Evolutionary conservation across 2,329 filamentous ascomycete genomes (phyloP).

Genomic region (Dactylellina cionopaga): DNA sequence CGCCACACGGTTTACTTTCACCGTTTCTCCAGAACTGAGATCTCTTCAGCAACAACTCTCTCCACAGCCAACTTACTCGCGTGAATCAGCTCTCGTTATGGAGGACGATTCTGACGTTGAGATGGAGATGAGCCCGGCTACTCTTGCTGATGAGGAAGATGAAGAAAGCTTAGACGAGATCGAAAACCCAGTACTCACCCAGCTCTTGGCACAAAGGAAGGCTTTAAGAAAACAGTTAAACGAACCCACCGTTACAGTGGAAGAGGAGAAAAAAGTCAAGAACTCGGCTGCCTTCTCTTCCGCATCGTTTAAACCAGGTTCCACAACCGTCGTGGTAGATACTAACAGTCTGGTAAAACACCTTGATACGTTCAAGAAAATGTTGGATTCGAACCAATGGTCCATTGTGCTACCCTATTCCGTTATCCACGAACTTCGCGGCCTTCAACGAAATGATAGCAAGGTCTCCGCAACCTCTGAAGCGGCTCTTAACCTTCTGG

Average conservation of each 20-base stretch:
- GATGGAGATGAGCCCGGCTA: slow-evolving; percentile 52
- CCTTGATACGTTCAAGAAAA: slow-evolving; percentile 55
- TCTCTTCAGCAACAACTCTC: slow-evolving; percentile 46
- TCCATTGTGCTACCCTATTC: slow-evolving; percentile 56
- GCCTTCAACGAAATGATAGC: slow-evolving; percentile 54
- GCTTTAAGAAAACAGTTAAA: slow-evolving; percentile 52
- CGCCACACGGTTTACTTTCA: slow-evolving; percentile 59
- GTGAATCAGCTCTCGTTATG: slow-evolving; percentile 3
- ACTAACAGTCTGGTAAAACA: slow-evolving; percentile 56
- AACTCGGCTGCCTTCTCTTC: slow-evolving; percentile 29
- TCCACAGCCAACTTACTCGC: background rate
- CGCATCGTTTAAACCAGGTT: slow-evolving; percentile 33
- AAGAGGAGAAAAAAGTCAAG: slow-evolving; percentile 28
- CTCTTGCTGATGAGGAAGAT: slow-evolving; percentile 54
- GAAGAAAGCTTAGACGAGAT: slow-evolving; percentile 53
- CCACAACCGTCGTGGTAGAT: slow-evolving; percentile 55
- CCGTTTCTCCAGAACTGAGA: slow-evolving; percentile 57
- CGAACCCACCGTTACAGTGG: slow-evolving; percentile 10
- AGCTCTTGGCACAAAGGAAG: slow-evolving; percentile 54
- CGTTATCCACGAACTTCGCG: slow-evolving; percentile 56
- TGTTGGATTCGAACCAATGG: slow-evolving; percentile 54
- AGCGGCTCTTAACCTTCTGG: slow-evolving; percentile 53
- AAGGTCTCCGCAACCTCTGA: slow-evolving; percentile 54
- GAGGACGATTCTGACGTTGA: slow-evolving; percentile 55
- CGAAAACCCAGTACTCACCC: slow-evolving; percentile 41